Evolutionary conservation across 148 eudicot genomes (phyloP).

Genomic region (Silene uniflora): DNA sequence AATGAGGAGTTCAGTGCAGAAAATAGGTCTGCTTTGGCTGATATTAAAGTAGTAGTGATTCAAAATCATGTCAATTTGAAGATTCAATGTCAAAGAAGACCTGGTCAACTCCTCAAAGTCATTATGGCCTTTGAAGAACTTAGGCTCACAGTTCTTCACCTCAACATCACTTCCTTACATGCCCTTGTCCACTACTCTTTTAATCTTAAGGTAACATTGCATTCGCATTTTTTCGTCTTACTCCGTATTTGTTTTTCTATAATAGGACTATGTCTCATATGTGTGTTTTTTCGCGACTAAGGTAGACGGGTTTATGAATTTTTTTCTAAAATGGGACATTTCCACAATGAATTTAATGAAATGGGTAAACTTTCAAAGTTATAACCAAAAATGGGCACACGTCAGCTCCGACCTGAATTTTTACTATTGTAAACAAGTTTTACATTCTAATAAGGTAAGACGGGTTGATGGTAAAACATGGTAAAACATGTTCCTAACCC

Average conservation of each 20-base stretch:
- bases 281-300: too few species aligned
- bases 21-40: constrained; percentile 31
- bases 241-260: neutral
- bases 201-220: constrained; percentile 45
- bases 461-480: neutral
- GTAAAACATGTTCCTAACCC: too few species aligned
- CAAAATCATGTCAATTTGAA: constrained; percentile 54
- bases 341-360: too few species aligned
- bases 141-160: constrained; percentile 47
- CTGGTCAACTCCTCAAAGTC: constrained; percentile 41
- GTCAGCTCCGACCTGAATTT: neutral
- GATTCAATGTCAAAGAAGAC: constrained; percentile 40
- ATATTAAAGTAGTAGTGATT: constrained; percentile 40
- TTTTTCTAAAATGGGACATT: too few species aligned
- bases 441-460: neutral
- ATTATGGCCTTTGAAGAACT: constrained; percentile 49
- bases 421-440: neutral
- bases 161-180: constrained; percentile 46
- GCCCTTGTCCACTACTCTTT: constrained; percentile 42
- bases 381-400: too few species aligned
- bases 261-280: neutral
- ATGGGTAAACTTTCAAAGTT: too few species aligned
- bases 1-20: constrained; percentile 36
- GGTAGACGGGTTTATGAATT: neutral
- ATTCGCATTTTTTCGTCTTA: neutral